Base-by-base conservation (phyloP, 2,329 filamentous ascomycete species). In the Epichloe coenophiala region DNA sequence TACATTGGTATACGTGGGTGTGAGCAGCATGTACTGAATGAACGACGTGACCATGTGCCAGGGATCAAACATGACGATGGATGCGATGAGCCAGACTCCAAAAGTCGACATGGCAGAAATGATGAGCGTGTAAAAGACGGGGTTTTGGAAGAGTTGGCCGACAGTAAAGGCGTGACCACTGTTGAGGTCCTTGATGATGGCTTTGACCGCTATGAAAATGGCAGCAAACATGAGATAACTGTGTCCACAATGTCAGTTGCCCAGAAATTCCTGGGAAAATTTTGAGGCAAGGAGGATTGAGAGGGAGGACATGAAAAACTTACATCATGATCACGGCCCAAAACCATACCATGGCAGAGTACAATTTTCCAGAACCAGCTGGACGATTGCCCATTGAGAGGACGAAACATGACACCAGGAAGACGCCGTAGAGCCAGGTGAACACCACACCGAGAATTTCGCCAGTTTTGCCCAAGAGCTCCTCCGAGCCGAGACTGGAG, bases 11-110 rank as follows among this genome's bases (percentile, higher is more conserved):
- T 95, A 98, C 0, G 90, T 95, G 0, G 93, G 93, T 0, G 90
- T 95, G 52, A 98, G 77, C 41, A 97, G 80, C 59, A 97, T 82
- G 67, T 98, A 98, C 77, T 97, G 93, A 46, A 89, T 67, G 68
- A 97, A 88, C 52, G 85, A 83, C n/a, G 93, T 97, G 66, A 95
- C 77, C 89, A 98, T 97, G 71, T 98, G 93, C 91, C 93, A 98
- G 4, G 93, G 93, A 65, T 98, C 93, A 67, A 97, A 82, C 82
- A 97, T 97, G 58, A 98, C 74, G 57, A 98, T 75, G 8, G 89
- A 95, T 0, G 88, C 86, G 47, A 98, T 70, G 53, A 97, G 78
- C 85, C 90, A 98, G 61, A 98, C 83, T 55, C 94, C 77, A 64
- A 93, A 98, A 0, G 93, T 98, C 11, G 89, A 93, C 60, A 86